Evolutionary conservation across 306 rosid species (phyloP).

Genomic region (Hippophae tibetana): DNA sequence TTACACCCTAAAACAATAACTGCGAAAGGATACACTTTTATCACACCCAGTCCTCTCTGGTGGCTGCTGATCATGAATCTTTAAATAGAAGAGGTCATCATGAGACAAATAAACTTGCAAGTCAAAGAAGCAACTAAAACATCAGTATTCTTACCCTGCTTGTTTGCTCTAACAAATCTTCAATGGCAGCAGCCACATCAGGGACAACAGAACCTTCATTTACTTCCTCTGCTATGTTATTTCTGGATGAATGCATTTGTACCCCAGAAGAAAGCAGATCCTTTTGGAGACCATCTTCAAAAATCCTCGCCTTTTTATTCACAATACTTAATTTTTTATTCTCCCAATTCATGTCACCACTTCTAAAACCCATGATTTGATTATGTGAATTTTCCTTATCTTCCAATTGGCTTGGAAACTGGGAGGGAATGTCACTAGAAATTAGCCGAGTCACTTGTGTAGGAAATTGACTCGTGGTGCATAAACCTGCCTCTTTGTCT

Average conservation of each 20-base stretch:
- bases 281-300: slow-evolving; percentile 37
- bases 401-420: slow-evolving; percentile 41
- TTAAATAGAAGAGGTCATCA: slow-evolving; percentile 18
- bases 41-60: slow-evolving; percentile 43
- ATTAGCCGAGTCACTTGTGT: slow-evolving; percentile 54
- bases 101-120: slow-evolving; percentile 16
- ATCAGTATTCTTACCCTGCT: slow-evolving; percentile 58
- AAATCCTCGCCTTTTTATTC: slow-evolving; percentile 66
- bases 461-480: slow-evolving; percentile 73
- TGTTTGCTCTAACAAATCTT: slow-evolving; percentile 90
- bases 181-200: slow-evolving; percentile 94
- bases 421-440: slow-evolving; percentile 42
- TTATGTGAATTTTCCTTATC: slow-evolving; percentile 27
- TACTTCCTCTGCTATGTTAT: slow-evolving; percentile 26
- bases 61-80: slow-evolving; percentile 77
- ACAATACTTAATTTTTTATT: slow-evolving; percentile 25
- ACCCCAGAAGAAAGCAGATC: slow-evolving; percentile 26
- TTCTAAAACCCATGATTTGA: slow-evolving; percentile 21
- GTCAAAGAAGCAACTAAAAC: slow-evolving; percentile 14
- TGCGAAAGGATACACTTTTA: slow-evolving; percentile 54
- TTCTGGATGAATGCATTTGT: slow-evolving; percentile 30
- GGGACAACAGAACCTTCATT: slow-evolving; percentile 50
- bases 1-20: not conserved
- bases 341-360: slow-evolving; percentile 26
- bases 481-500: slow-evolving; percentile 70